Evolutionary conservation across 768 basidiomycete species (phyloP).

Genomic region (Clitopilus passeckerianus): DNA sequence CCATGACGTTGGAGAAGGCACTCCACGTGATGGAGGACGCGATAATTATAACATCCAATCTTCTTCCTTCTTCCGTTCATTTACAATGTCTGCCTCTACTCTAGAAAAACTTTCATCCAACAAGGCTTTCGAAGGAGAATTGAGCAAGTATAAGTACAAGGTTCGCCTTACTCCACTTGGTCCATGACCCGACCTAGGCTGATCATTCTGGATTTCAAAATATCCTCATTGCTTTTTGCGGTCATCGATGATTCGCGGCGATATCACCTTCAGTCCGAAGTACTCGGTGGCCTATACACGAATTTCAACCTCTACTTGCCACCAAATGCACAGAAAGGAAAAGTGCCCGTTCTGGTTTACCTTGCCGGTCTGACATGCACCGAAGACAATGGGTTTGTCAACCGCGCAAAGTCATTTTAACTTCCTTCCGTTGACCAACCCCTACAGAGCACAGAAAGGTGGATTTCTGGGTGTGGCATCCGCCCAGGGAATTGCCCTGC

Average conservation of each 20-base stretch:
- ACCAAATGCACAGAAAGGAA: slow-evolving; percentile 38
- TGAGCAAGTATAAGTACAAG: slow-evolving; percentile 87
- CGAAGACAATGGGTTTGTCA: slow-evolving; percentile 83
- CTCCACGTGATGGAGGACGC: background rate
- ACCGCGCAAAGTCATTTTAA: background rate
- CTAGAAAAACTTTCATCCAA: slow-evolving; percentile 73
- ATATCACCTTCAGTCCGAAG: slow-evolving; percentile 47
- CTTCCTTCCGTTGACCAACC: background rate
- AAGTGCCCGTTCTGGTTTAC: slow-evolving; percentile 73
- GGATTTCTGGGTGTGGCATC: slow-evolving; percentile 84
- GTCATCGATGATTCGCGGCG: background rate
- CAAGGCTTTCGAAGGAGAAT: slow-evolving; percentile 74
- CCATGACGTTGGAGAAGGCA: background rate
- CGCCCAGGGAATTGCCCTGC: slow-evolving; percentile 79
- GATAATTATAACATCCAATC: background rate
- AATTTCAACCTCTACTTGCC: slow-evolving; percentile 92
- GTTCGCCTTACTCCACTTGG: slow-evolving; percentile 23
- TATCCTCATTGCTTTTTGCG: background rate
- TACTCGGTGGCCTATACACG: slow-evolving; percentile 63
- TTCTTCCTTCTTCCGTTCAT: background rate
- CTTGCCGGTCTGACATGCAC: slow-evolving; percentile 88
- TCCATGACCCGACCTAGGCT: background rate
- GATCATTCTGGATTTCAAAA: background rate
- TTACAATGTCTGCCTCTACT: slow-evolving; percentile 12
- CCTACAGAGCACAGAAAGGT: slow-evolving; percentile 85